Percentiles rank a stretch among this genome's conserved stretches.
These are phyloP conservation scores for Myxozyma melibiosi DNA, from an alignment of 805 yeast species.

Conservation along the genomic window DNA sequence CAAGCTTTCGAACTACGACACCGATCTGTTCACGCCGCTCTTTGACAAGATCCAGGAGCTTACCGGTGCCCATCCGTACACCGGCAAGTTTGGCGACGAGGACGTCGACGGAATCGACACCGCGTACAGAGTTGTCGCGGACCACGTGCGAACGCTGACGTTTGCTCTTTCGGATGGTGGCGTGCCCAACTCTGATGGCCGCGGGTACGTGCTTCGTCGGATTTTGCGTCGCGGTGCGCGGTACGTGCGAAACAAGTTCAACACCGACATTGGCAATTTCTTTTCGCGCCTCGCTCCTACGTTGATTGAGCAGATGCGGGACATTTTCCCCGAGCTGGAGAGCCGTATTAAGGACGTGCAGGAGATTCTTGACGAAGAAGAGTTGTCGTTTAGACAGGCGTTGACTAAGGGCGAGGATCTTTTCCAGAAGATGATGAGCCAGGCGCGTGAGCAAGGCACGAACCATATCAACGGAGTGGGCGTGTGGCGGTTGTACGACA, in stretches of 20 bases:
- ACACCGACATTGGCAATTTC: conserved; percentile 92
- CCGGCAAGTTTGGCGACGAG: conserved; percentile 91
- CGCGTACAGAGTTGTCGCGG: conserved; percentile 97
- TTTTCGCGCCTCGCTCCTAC: conserved; percentile 92
- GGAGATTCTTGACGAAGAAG: conserved; percentile 95
- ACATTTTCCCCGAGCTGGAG: conserved; percentile 87
- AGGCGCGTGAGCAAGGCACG: conserved; percentile 72
- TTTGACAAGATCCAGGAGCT: conserved; percentile 85
- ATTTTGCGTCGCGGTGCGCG: conserved; percentile 97
- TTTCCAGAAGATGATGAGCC: conserved; percentile 88
- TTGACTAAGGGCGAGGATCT: conserved; percentile 97
- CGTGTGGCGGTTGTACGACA: conserved; percentile 98
- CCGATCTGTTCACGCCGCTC: conserved; percentile 92
- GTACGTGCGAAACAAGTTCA: conserved; percentile 93
- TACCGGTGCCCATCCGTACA: conserved; percentile 87
- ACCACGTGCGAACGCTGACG: conserved; percentile 95
- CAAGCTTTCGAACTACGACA: conserved; percentile 91
- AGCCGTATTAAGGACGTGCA: conserved; percentile 71
- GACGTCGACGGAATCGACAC: conserved; percentile 92
- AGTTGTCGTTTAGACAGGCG: conserved; percentile 90
- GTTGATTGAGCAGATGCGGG: conserved; percentile 81
- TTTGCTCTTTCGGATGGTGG: conserved; percentile 98
- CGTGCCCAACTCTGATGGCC: conserved; percentile 98
- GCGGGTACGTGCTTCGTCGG: conserved; percentile 97
- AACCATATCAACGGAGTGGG: conserved; percentile 87